Evolutionary conservation across 768 basidiomycete species (phyloP).

Genomic region (Lentinus brumalis): DNA sequence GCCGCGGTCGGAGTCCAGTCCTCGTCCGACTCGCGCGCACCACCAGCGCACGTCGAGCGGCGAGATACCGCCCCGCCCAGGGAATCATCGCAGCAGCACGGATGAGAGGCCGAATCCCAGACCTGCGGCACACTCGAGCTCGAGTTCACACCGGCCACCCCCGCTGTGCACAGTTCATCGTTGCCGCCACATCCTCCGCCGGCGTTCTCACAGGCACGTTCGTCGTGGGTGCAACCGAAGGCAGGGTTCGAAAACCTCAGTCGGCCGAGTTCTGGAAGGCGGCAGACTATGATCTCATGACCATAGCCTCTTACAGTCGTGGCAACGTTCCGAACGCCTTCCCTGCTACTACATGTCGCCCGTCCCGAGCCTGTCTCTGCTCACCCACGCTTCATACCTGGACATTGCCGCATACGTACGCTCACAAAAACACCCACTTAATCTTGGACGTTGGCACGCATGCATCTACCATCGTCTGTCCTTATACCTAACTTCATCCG

Average conservation of each 20-base stretch:
- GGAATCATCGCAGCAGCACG: constrained; percentile 6
- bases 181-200: constrained; percentile 28
- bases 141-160: constrained; percentile 1
- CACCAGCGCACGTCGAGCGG: constrained; percentile 24
- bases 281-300: constrained; percentile 32
- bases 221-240: constrained; percentile 19
- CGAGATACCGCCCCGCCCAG: constrained; percentile 10
- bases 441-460: constrained; percentile 8
- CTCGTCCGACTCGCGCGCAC: constrained; percentile 5
- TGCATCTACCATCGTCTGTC: constrained; percentile 1
- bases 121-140: neutral
- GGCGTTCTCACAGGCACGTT: constrained; percentile 23
- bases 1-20: constrained; percentile 15
- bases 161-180: constrained; percentile 16
- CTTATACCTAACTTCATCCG: constrained; percentile 13
- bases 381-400: neutral
- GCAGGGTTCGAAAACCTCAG: constrained; percentile 32
- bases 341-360: too few species aligned
- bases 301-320: neutral
- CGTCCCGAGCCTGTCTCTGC: neutral
- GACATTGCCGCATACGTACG: neutral
- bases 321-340: neutral
- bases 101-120: constrained; percentile 11
- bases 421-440: neutral
- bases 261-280: constrained; percentile 23